Evolutionary conservation across 1,139 yeast species (phyloP).

Genomic region (Lizanozyma gosingica): DNA sequence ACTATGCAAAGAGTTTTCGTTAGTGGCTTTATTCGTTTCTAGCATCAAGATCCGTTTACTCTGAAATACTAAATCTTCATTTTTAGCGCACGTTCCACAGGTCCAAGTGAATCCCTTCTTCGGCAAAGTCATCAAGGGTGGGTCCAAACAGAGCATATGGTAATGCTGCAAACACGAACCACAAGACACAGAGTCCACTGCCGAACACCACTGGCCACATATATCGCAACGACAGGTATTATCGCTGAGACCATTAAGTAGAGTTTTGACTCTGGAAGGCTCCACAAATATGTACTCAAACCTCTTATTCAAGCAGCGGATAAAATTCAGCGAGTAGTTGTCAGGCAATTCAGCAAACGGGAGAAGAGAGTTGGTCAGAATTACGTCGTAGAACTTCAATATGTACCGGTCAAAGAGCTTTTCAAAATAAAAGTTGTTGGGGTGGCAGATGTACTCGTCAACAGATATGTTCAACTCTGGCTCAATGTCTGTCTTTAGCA

Average conservation of each 20-base stretch:
- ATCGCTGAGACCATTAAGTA: conserved; percentile 54
- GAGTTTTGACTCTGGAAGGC: conserved; percentile 55
- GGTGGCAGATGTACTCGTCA: conserved; percentile 45
- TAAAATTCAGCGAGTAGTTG: conserved; percentile 47
- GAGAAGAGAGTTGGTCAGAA: conserved; percentile 29
- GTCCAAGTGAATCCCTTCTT: conserved; percentile 89
- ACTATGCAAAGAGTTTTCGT: background rate
- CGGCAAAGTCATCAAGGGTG: conserved; percentile 74
- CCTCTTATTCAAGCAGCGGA: conserved; percentile 55
- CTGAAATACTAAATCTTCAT: conserved; percentile 19
- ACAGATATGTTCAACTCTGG: conserved; percentile 25
- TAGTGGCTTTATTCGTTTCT: background rate
- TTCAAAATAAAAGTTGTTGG: conserved; percentile 78
- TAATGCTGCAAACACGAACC: conserved; percentile 64
- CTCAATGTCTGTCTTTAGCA: conserved; percentile 58
- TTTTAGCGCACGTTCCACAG: conserved; percentile 70
- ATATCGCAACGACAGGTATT: conserved; percentile 49
- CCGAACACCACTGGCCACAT: conserved; percentile 80
- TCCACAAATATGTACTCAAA: conserved; percentile 74
- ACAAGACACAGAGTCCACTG: conserved; percentile 71
- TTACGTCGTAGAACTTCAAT: conserved; percentile 71
- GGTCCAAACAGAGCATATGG: conserved; percentile 81
- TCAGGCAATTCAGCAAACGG: conserved; percentile 49
- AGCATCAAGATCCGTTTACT: conserved; percentile 29
- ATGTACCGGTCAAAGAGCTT: conserved; percentile 82